Base-by-base conservation (phyloP, 192 early-diverging fungal species). In the Obelidium mucronatum region DNA sequence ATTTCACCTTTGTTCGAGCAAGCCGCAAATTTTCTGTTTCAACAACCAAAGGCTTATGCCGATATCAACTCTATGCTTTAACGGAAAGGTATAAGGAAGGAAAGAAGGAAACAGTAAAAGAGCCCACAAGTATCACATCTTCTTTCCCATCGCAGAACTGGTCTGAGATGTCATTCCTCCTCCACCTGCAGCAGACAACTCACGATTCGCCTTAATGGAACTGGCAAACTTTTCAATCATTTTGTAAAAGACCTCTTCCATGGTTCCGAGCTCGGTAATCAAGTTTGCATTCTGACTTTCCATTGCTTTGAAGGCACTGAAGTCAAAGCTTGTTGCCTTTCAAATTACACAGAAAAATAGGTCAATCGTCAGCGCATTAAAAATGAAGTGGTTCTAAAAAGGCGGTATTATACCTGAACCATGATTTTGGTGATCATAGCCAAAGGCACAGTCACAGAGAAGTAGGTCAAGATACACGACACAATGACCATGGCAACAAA, bases 221-320 rank as follows among this genome's bases (percentile, higher is more conserved):
- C 22, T 22, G 1, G 62, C 62, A 65, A 65, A 65, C 62, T 65
- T 65, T 26, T 65, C 62, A 65, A 65, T 65, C 62, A 65, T 65
- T 2, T 24, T 65, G 34, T 65, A 65, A 65, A 65, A 65, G 17
- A 65, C 62, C 26, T 37, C 35, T 37, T 65, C 62, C 62, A 65
- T 65, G 62, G 62, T 65, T 40, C 62, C 62, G 15, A 65, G 34
- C 34, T 65, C 62, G 8, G 62, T 2, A 35, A 65, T 65, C 17
- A 65, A 36, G 34, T 65, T 65, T 34, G 28, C 62, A 2, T 65
- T 65, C 11, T 65, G 62, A 19, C 8, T 19, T n/a, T 65, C 62
- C 62, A 65, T 65, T 2, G 62, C 62, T 65, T 65, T 65, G 62
- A 65, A 65, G 2, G 62, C 62, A 2, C 28, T 39, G 19, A 65